These are phyloP conservation scores for Globisporangium paroecandrum DNA, from an alignment of 352 stramenopile genomes.

Conservation along the genomic window DNA sequence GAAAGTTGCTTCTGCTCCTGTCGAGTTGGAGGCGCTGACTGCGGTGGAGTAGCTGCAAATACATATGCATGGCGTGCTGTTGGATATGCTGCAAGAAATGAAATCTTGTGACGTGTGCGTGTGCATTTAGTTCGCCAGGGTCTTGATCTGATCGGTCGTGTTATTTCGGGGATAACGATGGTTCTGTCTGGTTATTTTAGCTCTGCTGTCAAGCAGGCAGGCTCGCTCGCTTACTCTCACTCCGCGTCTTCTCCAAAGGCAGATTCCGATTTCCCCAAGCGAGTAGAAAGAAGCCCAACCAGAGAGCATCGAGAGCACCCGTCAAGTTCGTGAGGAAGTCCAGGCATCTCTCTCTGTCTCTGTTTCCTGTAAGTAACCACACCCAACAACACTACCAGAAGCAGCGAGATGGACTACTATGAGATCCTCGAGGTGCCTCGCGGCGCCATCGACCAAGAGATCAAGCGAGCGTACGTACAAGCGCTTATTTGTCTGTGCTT, in stretches of 20 bases:
- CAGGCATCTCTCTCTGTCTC: background rate
- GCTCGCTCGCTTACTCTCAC: background rate
- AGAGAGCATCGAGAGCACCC: background rate
- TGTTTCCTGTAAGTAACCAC: background rate
- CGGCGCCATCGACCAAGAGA: slow-evolving; percentile 77
- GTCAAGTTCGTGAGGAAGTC: background rate
- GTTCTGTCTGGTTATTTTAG: background rate
- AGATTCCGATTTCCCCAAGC: background rate
- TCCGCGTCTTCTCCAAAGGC: background rate
- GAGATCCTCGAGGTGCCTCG: slow-evolving; percentile 85
- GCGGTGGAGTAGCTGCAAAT: slow-evolving; percentile 11
- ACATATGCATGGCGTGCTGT: background rate
- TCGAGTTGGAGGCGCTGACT: background rate
- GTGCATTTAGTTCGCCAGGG: background rate
- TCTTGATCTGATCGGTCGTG: background rate
- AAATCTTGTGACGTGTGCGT: background rate
- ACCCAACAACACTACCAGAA: background rate
- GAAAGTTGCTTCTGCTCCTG: background rate
- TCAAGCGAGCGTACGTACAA: slow-evolving; percentile 88
- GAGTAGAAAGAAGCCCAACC: background rate
- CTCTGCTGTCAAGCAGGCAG: background rate
- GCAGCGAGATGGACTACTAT: slow-evolving; percentile 86
- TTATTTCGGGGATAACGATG: background rate
- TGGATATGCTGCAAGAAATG: background rate
- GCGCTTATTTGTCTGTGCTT: background rate